A percentile compares a stretch with the other conserved stretches of the same genome.
Evolutionary conservation across 2,329 filamentous ascomycete genomes (phyloP).

Genomic region (Arthroderma sp.): DNA sequence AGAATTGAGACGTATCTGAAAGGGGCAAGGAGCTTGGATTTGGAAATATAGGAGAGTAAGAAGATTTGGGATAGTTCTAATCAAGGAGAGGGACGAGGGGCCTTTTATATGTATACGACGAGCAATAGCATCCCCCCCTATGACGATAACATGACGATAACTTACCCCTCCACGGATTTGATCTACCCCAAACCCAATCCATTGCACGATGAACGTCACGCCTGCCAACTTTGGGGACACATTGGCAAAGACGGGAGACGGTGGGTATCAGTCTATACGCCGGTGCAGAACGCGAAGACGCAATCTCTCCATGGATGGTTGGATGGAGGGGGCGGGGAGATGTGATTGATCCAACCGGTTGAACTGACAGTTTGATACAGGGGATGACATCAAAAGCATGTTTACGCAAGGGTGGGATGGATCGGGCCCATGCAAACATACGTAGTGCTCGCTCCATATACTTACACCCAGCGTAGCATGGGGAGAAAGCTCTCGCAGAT

Average conservation of each 20-base stretch:
- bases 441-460: not conserved
- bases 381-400: not conserved
- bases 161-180: not conserved
- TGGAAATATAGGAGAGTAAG: not conserved
- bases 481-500: not conserved
- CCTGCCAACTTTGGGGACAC: not conserved
- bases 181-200: conserved; percentile 2
- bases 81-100: not conserved
- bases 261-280: not conserved
- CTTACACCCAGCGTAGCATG: not conserved
- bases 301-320: not conserved
- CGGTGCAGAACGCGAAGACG: not conserved
- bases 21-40: not conserved
- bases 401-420: not conserved
- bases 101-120: conserved; percentile 3
- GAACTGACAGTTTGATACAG: not conserved
- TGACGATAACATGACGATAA: not conserved
- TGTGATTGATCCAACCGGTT: conserved; percentile 2
- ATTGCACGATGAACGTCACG: conserved; percentile 5
- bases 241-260: not conserved
- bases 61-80: not conserved
- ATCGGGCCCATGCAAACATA: not conserved
- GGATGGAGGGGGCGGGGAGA: not conserved
- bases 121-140: not conserved
- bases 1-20: not conserved